Percentiles rank a stretch among this genome's conserved stretches.
phyloP scores from a whole-genome alignment of 1,139 yeast genomes.

The Pichia norvegensis region DNA sequence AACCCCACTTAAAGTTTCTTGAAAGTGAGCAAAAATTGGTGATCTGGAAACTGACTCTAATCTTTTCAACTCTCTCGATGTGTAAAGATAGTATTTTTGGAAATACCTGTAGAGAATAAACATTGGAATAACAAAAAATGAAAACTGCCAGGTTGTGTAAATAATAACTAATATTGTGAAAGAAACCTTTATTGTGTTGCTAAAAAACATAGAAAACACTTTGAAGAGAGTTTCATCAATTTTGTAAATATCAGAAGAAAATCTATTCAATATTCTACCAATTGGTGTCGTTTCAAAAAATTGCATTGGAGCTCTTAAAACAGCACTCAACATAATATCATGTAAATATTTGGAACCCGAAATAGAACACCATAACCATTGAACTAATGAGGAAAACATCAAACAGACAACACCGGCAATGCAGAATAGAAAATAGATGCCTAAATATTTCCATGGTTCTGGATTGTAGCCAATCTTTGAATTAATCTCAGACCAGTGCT shows the following conservation, averaged over 20 bases:
- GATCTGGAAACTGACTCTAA: conserved; percentile 88
- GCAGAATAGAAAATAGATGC: conserved; percentile 71
- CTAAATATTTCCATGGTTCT: conserved; percentile 56
- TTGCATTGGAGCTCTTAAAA: conserved; percentile 90
- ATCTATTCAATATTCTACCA: conserved; percentile 88
- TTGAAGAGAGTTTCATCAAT: conserved; percentile 84
- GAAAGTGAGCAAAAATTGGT: conserved; percentile 95
- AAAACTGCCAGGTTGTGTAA: conserved; percentile 81
- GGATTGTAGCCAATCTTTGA: conserved; percentile 65
- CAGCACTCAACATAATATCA: conserved; percentile 68
- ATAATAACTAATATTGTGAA: conserved; percentile 80
- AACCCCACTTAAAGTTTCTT: conserved; percentile 87
- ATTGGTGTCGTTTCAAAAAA: conserved; percentile 96
- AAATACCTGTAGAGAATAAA: conserved; percentile 67
- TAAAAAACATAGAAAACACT: conserved; percentile 76
- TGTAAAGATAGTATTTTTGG: conserved; percentile 81
- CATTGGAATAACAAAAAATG: conserved; percentile 65
- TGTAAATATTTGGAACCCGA: conserved; percentile 76
- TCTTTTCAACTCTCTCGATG: conserved; percentile 92
- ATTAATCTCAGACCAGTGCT: conserved; percentile 94
- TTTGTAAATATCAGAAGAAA: conserved; percentile 88
- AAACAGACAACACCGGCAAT: conserved; percentile 53
- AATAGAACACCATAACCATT: conserved; percentile 82
- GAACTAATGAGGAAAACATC: conserved; percentile 58
- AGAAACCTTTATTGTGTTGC: conserved; percentile 62